Percentiles rank a stretch among this genome's conserved stretches.
Conservation (phyloP, 805 yeast species). For the Metschnikowia kofuensis region DNA sequence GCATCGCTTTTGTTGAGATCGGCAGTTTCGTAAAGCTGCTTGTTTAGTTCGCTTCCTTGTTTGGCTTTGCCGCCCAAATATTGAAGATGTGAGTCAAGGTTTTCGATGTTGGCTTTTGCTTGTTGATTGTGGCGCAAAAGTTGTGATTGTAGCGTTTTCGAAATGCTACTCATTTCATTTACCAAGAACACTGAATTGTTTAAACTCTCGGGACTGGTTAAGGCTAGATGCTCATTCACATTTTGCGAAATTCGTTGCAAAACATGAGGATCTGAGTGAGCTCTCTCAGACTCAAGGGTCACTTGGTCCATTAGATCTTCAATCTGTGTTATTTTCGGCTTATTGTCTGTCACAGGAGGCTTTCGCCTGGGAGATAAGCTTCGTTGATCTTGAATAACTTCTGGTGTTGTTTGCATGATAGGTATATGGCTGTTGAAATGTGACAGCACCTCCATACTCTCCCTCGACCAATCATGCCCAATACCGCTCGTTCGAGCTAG, state of each 20-base stretch:
- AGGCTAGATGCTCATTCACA: slow-evolving; percentile 17
- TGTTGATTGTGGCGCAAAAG: slow-evolving; percentile 33
- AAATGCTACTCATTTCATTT: slow-evolving; percentile 17
- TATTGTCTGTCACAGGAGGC: neutral
- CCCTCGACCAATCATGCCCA: slow-evolving; percentile 3
- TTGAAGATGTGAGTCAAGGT: slow-evolving; percentile 28
- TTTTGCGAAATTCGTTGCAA: slow-evolving; percentile 13
- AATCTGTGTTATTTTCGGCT: neutral
- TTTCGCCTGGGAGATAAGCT: neutral
- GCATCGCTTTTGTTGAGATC: slow-evolving; percentile 22
- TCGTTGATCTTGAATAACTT: no score
- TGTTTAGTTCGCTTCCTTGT: slow-evolving; percentile 23
- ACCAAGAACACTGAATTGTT: slow-evolving; percentile 13
- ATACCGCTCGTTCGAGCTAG: slow-evolving; percentile 1
- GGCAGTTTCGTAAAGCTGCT: slow-evolving; percentile 24
- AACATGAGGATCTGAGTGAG: neutral
- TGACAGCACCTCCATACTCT: neutral
- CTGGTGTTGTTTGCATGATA: neutral
- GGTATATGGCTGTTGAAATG: neutral
- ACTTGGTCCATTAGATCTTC: slow-evolving; percentile 20
- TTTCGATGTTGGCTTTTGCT: slow-evolving; percentile 34
- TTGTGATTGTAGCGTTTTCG: slow-evolving; percentile 30
- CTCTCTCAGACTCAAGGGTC: slow-evolving; percentile 7
- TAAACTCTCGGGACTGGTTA: slow-evolving; percentile 11
- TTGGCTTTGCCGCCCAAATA: slow-evolving; percentile 28